These are phyloP conservation scores for Phenoliferia sp. DNA, from an alignment of 1,284 basidiomycete species.

Conservation along the genomic window DNA sequence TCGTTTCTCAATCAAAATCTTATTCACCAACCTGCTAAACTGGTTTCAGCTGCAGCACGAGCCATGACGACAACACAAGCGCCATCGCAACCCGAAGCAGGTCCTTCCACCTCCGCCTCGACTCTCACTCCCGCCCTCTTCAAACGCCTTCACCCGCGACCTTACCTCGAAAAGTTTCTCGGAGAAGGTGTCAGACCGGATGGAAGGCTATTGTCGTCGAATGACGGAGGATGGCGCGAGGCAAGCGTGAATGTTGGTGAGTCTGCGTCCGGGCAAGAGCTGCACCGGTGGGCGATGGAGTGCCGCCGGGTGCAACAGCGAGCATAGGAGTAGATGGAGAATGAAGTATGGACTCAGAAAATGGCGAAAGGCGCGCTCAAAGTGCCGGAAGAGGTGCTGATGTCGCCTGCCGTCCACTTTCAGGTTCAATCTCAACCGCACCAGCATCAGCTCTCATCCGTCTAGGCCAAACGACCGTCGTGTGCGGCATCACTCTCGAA, in stretches of 20 bases:
- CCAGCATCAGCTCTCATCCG: slow-evolving; percentile 83
- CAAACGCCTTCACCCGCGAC: slow-evolving; percentile 71
- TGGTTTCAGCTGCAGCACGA: no score
- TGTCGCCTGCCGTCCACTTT: not conserved
- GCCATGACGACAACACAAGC: not conserved
- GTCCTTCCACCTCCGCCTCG: not conserved
- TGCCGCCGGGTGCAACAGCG: not conserved
- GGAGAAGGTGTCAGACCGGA: slow-evolving; percentile 67
- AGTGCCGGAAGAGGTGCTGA: not conserved
- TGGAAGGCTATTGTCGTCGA: slow-evolving; percentile 49
- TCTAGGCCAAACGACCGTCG: slow-evolving; percentile 82
- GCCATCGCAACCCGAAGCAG: not conserved
- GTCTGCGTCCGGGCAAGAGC: slow-evolving; percentile 38
- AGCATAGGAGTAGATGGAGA: not conserved
- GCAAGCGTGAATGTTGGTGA: slow-evolving; percentile 66
- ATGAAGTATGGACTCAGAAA: no score
- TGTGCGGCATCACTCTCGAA: slow-evolving; percentile 93
- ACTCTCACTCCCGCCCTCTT: slow-evolving; percentile 53
- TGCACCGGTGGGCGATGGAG: not conserved
- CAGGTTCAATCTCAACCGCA: slow-evolving; percentile 83
- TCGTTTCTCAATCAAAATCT: not conserved
- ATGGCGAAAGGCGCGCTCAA: no score
- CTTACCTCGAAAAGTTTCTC: slow-evolving; percentile 74
- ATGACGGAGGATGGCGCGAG: slow-evolving; percentile 55
- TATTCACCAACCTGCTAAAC: not conserved